Evolutionary conservation across 2,329 filamentous ascomycete species (phyloP).

Genomic region (Ceratocystis huliohia): DNA sequence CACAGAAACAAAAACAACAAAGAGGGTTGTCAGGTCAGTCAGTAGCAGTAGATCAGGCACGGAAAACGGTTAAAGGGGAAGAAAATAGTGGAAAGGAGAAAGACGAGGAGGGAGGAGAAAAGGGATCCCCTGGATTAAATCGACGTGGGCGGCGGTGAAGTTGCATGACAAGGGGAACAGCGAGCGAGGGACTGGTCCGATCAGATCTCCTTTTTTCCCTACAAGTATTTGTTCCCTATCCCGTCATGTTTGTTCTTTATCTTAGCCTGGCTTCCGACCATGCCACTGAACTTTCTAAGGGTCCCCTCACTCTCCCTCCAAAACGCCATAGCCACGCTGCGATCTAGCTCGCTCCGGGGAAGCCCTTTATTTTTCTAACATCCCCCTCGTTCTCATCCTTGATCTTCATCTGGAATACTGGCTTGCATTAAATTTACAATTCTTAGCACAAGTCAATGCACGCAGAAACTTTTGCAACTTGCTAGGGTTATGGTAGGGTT

Average conservation of each 20-base stretch:
- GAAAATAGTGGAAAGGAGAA: neutral
- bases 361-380: too few species aligned
- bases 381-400: neutral
- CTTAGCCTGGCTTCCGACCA: neutral
- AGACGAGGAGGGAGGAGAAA: neutral
- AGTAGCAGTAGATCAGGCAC: neutral
- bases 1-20: neutral
- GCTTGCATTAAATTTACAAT: neutral
- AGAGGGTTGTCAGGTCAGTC: neutral
- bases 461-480: neutral
- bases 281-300: neutral
- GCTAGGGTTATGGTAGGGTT: neutral
- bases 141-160: constrained; percentile 11
- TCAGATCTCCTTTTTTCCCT: too few species aligned
- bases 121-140: neutral
- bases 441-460: neutral
- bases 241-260: too few species aligned
- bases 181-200: too few species aligned
- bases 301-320: neutral
- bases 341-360: neutral
- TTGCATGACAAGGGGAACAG: constrained; percentile 4
- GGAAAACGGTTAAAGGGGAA: neutral
- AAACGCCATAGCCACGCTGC: neutral
- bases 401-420: neutral
- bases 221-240: too few species aligned